Base-by-base conservation (phyloP, 148 eudicot species). In the Chenopodium quinoa region DNA sequence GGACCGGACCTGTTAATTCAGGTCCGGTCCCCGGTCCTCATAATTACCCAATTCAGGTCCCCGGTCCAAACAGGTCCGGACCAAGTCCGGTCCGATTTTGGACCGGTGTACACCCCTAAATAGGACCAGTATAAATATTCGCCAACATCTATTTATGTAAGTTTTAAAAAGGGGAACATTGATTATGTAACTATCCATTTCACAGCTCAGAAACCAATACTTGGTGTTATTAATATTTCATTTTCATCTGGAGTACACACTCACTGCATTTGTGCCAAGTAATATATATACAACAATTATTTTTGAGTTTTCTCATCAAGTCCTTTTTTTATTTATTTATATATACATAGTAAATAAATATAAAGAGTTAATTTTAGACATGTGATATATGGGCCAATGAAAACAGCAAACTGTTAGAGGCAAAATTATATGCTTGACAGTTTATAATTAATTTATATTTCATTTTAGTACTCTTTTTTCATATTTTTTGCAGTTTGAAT, bases 331-430 rank as follows among this genome's bases (percentile, higher is more conserved):
- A 4, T 31, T 50, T 50, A 50, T 50, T 52, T 52, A 40, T 52
- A 10, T 52, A 2, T 12, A 10, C 16, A 56, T 56, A 56, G 17
- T 56, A 14, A 23, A 10, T 14, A 68, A 31, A 34, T 25, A 46
- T 27, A 37, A 73, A 78, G 31, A 17, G 72, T 72, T 71, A 62
- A 71, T 77, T 62, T 71, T 71, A 27, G 12, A 32, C 84, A 82
- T 82, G 84, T 82, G 81, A 77, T 56, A 62, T 34, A 71, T 77
- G 81, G 85, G 74, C 82, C 85, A 78, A 65, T 50, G 34, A 40
- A 17, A 62, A 60, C 77, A 82, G 58, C 66, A 54, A 50, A 52
- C 64, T 63, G 56, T 20, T 77, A 72, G 34, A 66, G 14, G 63
- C 20, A 58, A 62, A 62, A 62, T 62, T 62, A 62, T 62, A 62